phyloP scores from a whole-genome alignment of 495 filamentous ascomycete genomes.

The Friedmanniomyces simplex region DNA sequence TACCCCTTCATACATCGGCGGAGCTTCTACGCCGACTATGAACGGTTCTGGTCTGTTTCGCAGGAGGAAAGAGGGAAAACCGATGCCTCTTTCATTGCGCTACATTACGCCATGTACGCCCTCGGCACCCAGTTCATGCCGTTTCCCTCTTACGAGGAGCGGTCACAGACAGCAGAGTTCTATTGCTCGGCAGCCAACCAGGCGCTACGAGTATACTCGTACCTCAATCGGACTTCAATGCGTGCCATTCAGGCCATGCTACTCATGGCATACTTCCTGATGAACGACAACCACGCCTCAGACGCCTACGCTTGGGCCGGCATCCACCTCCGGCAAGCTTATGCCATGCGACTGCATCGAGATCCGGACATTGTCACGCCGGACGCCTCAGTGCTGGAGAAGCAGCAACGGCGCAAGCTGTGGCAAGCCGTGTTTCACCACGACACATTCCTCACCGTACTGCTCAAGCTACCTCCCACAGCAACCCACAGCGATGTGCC shows the following conservation, averaged over 20 bases:
- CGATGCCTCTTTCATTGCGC: conserved; percentile 51
- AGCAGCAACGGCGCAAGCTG: conserved; percentile 58
- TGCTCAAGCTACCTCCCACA: conserved; percentile 57
- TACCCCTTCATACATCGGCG: conserved; percentile 62
- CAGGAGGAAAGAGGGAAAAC: conserved; percentile 38
- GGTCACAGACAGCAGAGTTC: conserved; percentile 62
- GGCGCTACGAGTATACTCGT: conserved; percentile 54
- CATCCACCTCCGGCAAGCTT: conserved; percentile 58
- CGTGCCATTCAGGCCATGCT: conserved; percentile 66
- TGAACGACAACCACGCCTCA: conserved; percentile 67
- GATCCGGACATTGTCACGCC: conserved; percentile 60
- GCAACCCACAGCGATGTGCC: conserved; percentile 63
- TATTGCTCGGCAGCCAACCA: conserved; percentile 63
- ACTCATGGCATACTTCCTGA: conserved; percentile 61
- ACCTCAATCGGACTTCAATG: conserved; percentile 55
- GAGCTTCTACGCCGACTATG: conserved; percentile 59
- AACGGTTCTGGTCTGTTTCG: conserved; percentile 53
- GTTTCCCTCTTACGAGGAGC: conserved; percentile 42
- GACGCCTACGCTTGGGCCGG: conserved; percentile 69
- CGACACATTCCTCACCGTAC: conserved; percentile 67
- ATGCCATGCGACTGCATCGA: conserved; percentile 64
- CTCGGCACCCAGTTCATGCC: conserved; percentile 63
- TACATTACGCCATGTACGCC: conserved; percentile 60
- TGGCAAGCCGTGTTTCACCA: conserved; percentile 68
- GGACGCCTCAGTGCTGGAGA: conserved; percentile 48